Evolutionary conservation across 2,329 filamentous ascomycete genomes (phyloP).

Genomic region (Aspergillus amoenus): DNA sequence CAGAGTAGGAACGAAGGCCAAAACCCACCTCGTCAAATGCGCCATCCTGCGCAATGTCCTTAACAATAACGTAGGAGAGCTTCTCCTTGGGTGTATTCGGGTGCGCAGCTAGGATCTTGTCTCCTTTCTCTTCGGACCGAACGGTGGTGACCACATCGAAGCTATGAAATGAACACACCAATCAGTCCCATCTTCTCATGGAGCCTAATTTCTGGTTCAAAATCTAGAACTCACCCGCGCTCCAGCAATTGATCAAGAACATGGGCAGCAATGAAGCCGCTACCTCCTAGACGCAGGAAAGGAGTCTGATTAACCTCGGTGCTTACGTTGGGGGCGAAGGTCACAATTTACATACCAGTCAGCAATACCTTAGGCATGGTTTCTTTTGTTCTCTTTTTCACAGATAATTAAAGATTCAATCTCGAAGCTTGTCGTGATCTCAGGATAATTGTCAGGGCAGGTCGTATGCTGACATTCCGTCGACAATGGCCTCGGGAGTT

Average conservation of each 20-base stretch:
- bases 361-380: constrained; percentile 42
- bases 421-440: too few relatives aligned
- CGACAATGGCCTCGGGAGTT: neutral
- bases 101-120: constrained; percentile 58
- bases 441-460: neutral
- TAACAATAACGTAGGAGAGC: constrained; percentile 66
- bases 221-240: constrained; percentile 40
- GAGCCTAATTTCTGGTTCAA: too few relatives aligned
- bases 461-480: neutral
- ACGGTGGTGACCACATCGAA: constrained; percentile 65
- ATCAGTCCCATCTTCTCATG: constrained; percentile 2
- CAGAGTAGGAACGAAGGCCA: neutral
- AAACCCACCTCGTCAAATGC: constrained; percentile 63
- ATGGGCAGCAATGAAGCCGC: constrained; percentile 66
- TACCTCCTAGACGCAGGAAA: constrained; percentile 48
- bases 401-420: neutral
- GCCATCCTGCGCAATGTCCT: constrained; percentile 67
- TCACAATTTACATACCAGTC: constrained; percentile 28
- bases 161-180: constrained; percentile 29
- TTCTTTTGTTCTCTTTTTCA: neutral
- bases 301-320: constrained; percentile 11
- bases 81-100: constrained; percentile 53
- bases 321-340: neutral
- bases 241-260: constrained; percentile 60
- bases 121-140: constrained; percentile 60